Percentiles rank a stretch among this genome's conserved stretches.
Evolutionary conservation across 2,329 filamentous ascomycete genomes (phyloP).

Genomic region (Xylariaceae sp.): DNA sequence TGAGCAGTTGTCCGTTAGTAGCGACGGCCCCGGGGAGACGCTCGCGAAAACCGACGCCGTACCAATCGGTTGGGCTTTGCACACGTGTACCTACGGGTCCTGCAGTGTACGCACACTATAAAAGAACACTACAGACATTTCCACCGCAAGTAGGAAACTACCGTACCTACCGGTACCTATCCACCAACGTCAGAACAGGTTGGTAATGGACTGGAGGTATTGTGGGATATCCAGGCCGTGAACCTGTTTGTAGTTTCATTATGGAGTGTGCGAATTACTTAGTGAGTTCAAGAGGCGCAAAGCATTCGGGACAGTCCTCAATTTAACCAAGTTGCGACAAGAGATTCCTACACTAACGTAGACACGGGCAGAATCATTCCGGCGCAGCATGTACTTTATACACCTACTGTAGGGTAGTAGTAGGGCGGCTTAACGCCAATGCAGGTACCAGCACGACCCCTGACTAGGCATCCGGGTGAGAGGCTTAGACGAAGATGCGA

Average conservation of each 20-base stretch:
- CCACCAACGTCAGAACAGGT: too few species aligned
- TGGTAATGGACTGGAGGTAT: too few species aligned
- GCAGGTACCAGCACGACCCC: not conserved
- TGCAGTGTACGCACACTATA: too few species aligned
- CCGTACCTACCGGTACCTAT: too few species aligned
- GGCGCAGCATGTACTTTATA: not conserved
- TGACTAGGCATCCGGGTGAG: not conserved
- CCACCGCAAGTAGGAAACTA: too few species aligned
- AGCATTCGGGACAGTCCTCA: not conserved
- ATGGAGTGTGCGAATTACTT: not conserved
- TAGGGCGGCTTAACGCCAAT: not conserved
- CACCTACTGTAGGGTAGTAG: not conserved
- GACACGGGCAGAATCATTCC: not conserved
- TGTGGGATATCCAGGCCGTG: too few species aligned
- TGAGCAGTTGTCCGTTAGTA: conserved; percentile 10
- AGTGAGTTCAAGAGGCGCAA: not conserved
- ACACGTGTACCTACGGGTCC: not conserved
- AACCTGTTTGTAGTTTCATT: too few species aligned
- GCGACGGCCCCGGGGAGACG: not conserved
- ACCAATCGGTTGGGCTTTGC: not conserved
- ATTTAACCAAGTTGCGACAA: not conserved
- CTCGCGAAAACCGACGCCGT: not conserved
- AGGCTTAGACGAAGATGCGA: not conserved
- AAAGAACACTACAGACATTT: too few species aligned
- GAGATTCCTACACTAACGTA: not conserved